Evolutionary conservation across 2,329 filamentous ascomycete species (phyloP).

Genomic region (Cladorrhinum sp.): DNA sequence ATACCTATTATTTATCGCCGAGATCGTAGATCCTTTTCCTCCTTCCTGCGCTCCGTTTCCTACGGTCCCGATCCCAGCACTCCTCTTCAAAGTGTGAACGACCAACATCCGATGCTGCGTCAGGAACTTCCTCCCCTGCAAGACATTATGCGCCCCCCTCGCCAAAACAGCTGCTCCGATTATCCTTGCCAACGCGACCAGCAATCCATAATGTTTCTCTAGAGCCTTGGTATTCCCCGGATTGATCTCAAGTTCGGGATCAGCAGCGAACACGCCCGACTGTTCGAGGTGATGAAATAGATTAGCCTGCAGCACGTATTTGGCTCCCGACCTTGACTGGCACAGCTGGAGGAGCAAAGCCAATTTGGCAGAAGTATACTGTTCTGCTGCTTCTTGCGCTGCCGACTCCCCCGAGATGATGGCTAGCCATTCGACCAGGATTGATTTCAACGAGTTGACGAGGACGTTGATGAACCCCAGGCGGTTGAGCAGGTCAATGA

Average conservation of each 20-base stretch:
- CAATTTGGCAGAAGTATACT: slow-evolving; percentile 67
- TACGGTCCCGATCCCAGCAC: slow-evolving; percentile 67
- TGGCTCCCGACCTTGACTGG: slow-evolving; percentile 79
- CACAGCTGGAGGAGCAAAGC: slow-evolving; percentile 80
- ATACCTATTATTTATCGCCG: neutral
- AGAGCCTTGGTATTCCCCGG: slow-evolving; percentile 67
- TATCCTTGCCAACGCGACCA: slow-evolving; percentile 76
- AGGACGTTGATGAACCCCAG: slow-evolving; percentile 90
- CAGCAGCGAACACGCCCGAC: slow-evolving; percentile 81
- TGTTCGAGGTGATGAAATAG: slow-evolving; percentile 77
- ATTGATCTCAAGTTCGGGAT: slow-evolving; percentile 86
- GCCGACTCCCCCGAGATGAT: slow-evolving; percentile 36
- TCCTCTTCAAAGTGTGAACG: slow-evolving; percentile 85
- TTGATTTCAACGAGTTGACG: slow-evolving; percentile 78
- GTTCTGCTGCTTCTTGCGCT: slow-evolving; percentile 39
- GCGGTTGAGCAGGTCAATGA: slow-evolving; percentile 76
- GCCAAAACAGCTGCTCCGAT: slow-evolving; percentile 78
- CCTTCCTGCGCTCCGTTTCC: slow-evolving; percentile 19
- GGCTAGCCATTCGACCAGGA: slow-evolving; percentile 69
- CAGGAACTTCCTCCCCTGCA: slow-evolving; percentile 77
- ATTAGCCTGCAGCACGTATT: slow-evolving; percentile 82
- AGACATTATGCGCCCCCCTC: slow-evolving; percentile 77
- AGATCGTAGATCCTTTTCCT: neutral
- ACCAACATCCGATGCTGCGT: slow-evolving; percentile 79
- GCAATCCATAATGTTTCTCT: slow-evolving; percentile 77